Conservation (phyloP, 78 protist species). For the Blattamonas nauphoetae region DNA sequence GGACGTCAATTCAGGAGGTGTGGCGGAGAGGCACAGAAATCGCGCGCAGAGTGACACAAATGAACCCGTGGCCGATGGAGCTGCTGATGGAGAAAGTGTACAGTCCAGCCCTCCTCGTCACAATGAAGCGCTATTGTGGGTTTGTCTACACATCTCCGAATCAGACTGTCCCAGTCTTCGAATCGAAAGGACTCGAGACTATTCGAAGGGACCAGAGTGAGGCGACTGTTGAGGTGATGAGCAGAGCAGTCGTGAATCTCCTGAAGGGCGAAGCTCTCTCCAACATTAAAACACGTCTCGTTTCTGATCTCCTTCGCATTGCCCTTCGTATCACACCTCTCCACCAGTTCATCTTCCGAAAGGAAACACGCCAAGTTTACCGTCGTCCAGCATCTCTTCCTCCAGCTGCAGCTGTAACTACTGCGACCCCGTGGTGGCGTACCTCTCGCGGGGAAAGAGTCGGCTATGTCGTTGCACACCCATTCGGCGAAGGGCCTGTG, state of each 20-base stretch:
- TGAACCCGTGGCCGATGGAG: constrained; percentile 11
- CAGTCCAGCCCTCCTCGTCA: constrained; percentile 8
- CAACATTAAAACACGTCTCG: neutral
- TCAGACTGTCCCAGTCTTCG: neutral
- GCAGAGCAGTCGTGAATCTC: neutral
- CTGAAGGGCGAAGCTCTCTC: neutral
- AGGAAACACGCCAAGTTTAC: neutral
- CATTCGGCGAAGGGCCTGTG: neutral
- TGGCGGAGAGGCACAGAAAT: neutral
- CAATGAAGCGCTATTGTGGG: constrained; percentile 29
- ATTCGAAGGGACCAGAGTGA: constrained; percentile 15
- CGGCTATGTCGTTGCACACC: neutral
- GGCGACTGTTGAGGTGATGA: neutral
- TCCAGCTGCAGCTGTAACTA: neutral
- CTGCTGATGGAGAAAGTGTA: constrained; percentile 32
- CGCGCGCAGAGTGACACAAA: neutral
- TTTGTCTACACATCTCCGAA: neutral
- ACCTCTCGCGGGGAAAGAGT: neutral
- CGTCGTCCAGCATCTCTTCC: neutral
- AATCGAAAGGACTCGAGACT: constrained; percentile 30
- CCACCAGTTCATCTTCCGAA: neutral
- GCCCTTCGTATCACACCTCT: neutral
- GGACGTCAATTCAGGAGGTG: neutral
- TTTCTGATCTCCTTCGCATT: neutral
- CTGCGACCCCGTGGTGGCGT: neutral